Evolutionary conservation across 2,329 filamentous ascomycete species (phyloP).

Genomic region (Alternaria longipes): DNA sequence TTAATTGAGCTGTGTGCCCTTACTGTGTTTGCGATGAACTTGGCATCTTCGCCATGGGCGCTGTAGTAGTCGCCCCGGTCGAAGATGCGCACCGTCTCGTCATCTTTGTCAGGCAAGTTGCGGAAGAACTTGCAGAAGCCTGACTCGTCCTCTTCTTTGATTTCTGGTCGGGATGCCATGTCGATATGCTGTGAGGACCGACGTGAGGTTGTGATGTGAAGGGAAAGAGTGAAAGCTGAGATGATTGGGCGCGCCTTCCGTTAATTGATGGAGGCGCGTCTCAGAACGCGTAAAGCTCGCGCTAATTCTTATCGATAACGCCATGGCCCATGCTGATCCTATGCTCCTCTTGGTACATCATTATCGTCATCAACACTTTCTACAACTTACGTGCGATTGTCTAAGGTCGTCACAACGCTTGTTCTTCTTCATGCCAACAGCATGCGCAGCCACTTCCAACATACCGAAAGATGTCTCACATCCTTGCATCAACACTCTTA

Average conservation of each 20-base stretch:
- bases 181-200: background rate
- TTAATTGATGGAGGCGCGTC: conserved; percentile 16
- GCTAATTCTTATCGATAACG: conserved; percentile 13
- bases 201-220: background rate
- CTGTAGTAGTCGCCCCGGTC: conserved; percentile 96
- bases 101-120: conserved; percentile 74
- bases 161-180: conserved; percentile 66
- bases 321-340: too few species aligned
- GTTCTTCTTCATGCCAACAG: background rate
- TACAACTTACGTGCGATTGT: background rate
- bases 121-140: conserved; percentile 98
- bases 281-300: conserved; percentile 10
- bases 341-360: background rate
- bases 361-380: background rate
- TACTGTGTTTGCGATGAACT: conserved; percentile 81
- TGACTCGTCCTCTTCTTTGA: conserved; percentile 89
- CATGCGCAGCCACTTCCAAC: background rate
- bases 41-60: conserved; percentile 86
- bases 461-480: fast-evolving
- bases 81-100: conserved; percentile 87
- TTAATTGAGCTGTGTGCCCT: conserved; percentile 26
- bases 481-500: background rate
- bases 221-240: background rate
- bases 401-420: too few species aligned
- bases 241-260: conserved; percentile 10